Conservation (phyloP, 2,329 filamentous ascomycete species). For the Fusarium solani-melongenae region DNA sequence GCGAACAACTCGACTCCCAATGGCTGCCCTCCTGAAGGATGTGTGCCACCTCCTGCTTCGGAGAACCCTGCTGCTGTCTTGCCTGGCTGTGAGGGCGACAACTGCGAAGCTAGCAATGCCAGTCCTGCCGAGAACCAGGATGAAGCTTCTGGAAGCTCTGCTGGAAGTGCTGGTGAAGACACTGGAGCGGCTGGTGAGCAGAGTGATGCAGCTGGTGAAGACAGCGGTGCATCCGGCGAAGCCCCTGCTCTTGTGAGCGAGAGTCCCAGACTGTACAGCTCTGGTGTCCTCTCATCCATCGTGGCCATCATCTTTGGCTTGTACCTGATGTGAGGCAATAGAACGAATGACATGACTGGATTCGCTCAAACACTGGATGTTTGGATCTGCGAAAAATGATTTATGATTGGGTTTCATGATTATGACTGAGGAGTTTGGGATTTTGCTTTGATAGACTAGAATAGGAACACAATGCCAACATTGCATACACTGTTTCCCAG, state of each 20-base stretch:
- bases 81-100: not conserved
- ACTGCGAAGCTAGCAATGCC: not conserved
- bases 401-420: not conserved
- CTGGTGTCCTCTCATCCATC: conserved; percentile 22
- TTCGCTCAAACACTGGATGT: not conserved
- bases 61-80: not conserved
- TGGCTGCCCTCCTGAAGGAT: conserved; percentile 10
- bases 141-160: not conserved
- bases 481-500: not conserved
- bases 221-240: not conserved
- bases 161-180: not conserved
- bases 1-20: conserved; percentile 17
- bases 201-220: not conserved
- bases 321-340: conserved; percentile 1
- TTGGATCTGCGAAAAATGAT: not conserved
- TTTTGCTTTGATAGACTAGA: not conserved
- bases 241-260: conserved; percentile 21
- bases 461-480: not conserved
- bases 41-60: not conserved
- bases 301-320: conserved; percentile 29
- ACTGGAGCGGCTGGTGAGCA: not conserved
- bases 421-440: not conserved
- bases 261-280: conserved; percentile 14
- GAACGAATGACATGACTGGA: not conserved
- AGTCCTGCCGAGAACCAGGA: not conserved